Base-by-base conservation (phyloP, 352 stramenopile genomes). In the Globisporangium cystogenes region DNA sequence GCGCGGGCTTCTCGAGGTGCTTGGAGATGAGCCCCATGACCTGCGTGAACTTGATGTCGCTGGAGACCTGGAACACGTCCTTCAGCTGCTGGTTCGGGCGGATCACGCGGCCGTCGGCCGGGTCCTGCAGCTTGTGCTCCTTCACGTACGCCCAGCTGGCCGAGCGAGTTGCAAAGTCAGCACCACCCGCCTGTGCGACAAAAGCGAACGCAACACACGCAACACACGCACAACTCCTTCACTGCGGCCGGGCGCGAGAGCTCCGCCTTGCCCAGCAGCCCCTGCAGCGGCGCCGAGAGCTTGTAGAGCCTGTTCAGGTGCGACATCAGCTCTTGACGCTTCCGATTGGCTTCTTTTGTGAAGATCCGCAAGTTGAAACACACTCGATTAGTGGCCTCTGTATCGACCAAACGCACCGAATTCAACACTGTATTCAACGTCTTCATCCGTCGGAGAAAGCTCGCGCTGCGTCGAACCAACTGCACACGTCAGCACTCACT, bases 181-280 rank as follows among this genome's bases (percentile, higher is more conserved):
- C 7, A 36, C 31, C 31, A 36, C 1, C 31, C 31, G 14, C 1
- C 31, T n/a, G n/a, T n/a, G n/a, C n/a, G n/a, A n/a, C n/a, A n/a
- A n/a, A n/a, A n/a, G n/a, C n/a, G n/a, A n/a, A n/a, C n/a, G n/a
- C n/a, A n/a, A n/a, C n/a, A n/a, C n/a, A n/a, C n/a, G n/a, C n/a
- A n/a, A n/a, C n/a, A 8, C 21, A 87, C 77, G 56, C 49, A 91
- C 81, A 91, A 89, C 43, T 91, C 81, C 56, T 91, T 91, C 16
- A 88, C 57, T 14, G 81, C 81, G 7, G 72, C 76, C 1, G 74
- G 74, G 15, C 78, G 77, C 26, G 81, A 84, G 44, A 89, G 76
- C 64, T 85, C 72, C 11, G 53, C 68, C 60, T 91, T 89, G 64
- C 81, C 77, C 35, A 89, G 60, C 42, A 91, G 49, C 7, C 65